Evolutionary conservation across 192 early-diverging fungal genomes (phyloP).

Genomic region (Nowakowskiella sp.): DNA sequence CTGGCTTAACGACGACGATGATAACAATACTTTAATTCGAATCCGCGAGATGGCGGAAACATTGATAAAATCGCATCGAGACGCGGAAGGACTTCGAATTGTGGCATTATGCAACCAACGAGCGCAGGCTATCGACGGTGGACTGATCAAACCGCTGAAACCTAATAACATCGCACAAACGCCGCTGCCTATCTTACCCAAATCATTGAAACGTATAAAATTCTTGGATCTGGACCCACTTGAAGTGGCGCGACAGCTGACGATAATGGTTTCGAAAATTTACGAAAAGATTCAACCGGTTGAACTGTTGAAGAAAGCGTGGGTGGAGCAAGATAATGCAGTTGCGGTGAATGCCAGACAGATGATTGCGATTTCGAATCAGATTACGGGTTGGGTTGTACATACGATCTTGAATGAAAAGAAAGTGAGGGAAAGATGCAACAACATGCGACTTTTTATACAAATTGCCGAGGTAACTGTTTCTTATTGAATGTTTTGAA

Average conservation of each 20-base stretch:
- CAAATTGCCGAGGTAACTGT: constrained; percentile 38
- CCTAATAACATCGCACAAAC: no score
- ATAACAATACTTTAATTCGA: constrained; percentile 50
- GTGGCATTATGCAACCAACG: constrained; percentile 5
- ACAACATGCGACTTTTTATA: constrained; percentile 69
- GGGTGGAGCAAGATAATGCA: constrained; percentile 36
- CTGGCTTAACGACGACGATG: constrained; percentile 72
- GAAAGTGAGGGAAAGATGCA: constrained; percentile 69
- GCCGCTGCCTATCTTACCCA: constrained; percentile 65
- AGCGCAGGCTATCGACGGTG: constrained; percentile 50
- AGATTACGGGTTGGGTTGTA: constrained; percentile 73
- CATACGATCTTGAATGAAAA: constrained; percentile 68
- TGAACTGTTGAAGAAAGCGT: constrained; percentile 77
- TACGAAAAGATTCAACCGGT: constrained; percentile 70
- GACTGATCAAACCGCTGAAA: no score
- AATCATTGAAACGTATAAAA: constrained; percentile 59
- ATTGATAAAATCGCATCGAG: constrained; percentile 33
- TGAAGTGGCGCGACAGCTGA: constrained; percentile 80
- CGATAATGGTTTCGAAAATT: constrained; percentile 68
- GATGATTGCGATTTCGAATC: constrained; percentile 70
- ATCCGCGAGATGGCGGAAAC: constrained; percentile 68
- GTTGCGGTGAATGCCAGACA: constrained; percentile 56
- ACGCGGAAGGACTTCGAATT: neutral
- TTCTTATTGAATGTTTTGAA: no score
- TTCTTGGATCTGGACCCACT: constrained; percentile 72